Evolutionary conservation across 257 asterid genomes (phyloP).

Genomic region (Capsicum baccatum): DNA sequence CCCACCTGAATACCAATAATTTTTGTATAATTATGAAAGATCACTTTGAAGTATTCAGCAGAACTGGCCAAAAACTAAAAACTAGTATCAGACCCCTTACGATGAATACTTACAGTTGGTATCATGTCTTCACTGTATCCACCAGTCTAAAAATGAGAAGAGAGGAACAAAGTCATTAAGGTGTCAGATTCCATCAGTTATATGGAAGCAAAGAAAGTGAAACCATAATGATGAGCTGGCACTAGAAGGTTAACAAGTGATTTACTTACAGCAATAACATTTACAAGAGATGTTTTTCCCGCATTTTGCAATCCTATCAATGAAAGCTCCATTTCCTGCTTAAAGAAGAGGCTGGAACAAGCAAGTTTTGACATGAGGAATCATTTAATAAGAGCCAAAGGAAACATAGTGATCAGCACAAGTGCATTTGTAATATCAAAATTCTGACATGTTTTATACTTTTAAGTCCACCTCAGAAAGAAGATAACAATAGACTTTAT

Average conservation of each 20-base stretch:
- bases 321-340: slow-evolving; percentile 99
- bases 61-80: slow-evolving; percentile 11
- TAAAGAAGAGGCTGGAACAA: slow-evolving; percentile 81
- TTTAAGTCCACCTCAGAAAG: background rate
- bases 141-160: slow-evolving; percentile 68
- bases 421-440: background rate
- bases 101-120: slow-evolving; percentile 78
- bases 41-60: slow-evolving; percentile 24
- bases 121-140: slow-evolving; percentile 99
- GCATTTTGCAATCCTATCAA: slow-evolving; percentile 97
- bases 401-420: background rate
- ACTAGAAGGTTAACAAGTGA: slow-evolving; percentile 15
- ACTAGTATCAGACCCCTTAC: background rate
- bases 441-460: background rate
- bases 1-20: slow-evolving; percentile 70
- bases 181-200: slow-evolving; percentile 27
- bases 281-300: slow-evolving; percentile 98
- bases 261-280: slow-evolving; percentile 90
- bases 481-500: background rate
- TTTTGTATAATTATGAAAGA: slow-evolving; percentile 26
- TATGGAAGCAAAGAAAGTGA: slow-evolving; percentile 7
- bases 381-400: background rate
- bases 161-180: slow-evolving; percentile 30
- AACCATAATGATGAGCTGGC: background rate
- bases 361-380: slow-evolving; percentile 6